phyloP scores from a whole-genome alignment of 2,329 filamentous ascomycete genomes.

The Fonsecaea pugnacius region DNA sequence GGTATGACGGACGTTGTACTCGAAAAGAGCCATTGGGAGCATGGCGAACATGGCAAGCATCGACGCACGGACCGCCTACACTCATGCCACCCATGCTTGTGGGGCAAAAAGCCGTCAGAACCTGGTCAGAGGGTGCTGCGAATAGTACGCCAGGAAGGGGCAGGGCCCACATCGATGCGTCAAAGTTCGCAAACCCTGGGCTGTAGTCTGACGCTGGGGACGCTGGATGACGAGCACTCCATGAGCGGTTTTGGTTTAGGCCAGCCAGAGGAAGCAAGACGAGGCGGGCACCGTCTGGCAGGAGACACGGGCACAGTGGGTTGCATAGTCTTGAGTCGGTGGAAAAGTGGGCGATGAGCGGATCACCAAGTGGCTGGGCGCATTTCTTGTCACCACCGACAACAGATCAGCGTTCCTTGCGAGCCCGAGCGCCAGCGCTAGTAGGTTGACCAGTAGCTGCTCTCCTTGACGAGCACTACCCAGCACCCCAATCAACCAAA shows the following conservation, averaged over 20 bases:
- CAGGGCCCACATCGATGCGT: slow-evolving; percentile 33
- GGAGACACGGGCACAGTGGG: slow-evolving; percentile 29
- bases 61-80: slow-evolving; percentile 31
- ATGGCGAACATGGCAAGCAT: slow-evolving; percentile 32
- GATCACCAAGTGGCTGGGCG: slow-evolving; percentile 38
- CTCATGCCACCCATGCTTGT: slow-evolving; percentile 33
- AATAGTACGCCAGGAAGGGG: slow-evolving; percentile 34
- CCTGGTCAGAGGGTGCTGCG: slow-evolving; percentile 34
- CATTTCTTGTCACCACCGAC: slow-evolving; percentile 38
- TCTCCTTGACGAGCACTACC: slow-evolving; percentile 2
- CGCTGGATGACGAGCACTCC: slow-evolving; percentile 36
- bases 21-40: slow-evolving; percentile 14
- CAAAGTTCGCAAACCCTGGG: slow-evolving; percentile 35
- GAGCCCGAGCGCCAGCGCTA: slow-evolving; percentile 34
- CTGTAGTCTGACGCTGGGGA: slow-evolving; percentile 33
- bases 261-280: slow-evolving; percentile 29
- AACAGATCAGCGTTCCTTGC: slow-evolving; percentile 35
- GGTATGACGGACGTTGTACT: slow-evolving; percentile 32
- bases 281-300: slow-evolving; percentile 35
- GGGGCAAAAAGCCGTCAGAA: slow-evolving; percentile 34
- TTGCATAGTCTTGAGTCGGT: slow-evolving; percentile 30
- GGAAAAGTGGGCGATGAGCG: slow-evolving; percentile 26
- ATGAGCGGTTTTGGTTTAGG: slow-evolving; percentile 35
- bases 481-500: slow-evolving; percentile 12
- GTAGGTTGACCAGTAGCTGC: slow-evolving; percentile 22